Percentiles rank a stretch among this genome's conserved stretches.
Conservation (phyloP, 1,139 yeast species). For the Hyphopichia wangnamkhiaoensis region DNA sequence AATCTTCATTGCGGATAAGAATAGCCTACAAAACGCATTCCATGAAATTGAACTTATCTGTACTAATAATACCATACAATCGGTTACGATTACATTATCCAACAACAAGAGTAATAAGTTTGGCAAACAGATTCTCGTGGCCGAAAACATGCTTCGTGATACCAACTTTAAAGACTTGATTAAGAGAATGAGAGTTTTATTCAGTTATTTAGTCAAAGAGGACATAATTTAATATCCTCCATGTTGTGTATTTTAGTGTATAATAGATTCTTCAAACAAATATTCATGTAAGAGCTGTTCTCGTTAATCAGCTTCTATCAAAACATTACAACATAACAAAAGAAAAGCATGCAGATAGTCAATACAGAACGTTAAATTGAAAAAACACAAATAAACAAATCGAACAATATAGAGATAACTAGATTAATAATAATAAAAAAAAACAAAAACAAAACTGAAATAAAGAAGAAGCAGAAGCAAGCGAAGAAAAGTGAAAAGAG, state of each 20-base stretch:
- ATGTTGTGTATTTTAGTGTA: background rate
- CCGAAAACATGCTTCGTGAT: constrained; percentile 18
- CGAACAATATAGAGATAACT: background rate
- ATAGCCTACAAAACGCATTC: background rate
- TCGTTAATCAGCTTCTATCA: too few species aligned
- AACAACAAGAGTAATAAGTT: constrained; percentile 3
- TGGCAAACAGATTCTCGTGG: constrained; percentile 9
- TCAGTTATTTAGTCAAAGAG: constrained; percentile 13
- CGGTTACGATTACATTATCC: constrained; percentile 9
- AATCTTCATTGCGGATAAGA: constrained; percentile 8
- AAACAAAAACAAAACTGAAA: background rate
- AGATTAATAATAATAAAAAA: background rate
- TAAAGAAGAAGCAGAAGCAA: background rate
- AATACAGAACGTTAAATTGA: background rate
- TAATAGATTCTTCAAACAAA: too few species aligned
- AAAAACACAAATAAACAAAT: background rate
- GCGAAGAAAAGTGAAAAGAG: background rate
- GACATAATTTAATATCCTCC: background rate
- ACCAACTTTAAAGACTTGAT: constrained; percentile 17
- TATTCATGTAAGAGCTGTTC: too few species aligned
- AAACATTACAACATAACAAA: background rate
- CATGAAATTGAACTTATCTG: constrained; percentile 21
- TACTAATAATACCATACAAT: constrained; percentile 16
- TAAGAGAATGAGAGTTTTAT: constrained; percentile 18
- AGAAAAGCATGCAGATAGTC: background rate